Conservation (phyloP, 1,284 basidiomycete species). For the Microbotryum violaceum region DNA sequence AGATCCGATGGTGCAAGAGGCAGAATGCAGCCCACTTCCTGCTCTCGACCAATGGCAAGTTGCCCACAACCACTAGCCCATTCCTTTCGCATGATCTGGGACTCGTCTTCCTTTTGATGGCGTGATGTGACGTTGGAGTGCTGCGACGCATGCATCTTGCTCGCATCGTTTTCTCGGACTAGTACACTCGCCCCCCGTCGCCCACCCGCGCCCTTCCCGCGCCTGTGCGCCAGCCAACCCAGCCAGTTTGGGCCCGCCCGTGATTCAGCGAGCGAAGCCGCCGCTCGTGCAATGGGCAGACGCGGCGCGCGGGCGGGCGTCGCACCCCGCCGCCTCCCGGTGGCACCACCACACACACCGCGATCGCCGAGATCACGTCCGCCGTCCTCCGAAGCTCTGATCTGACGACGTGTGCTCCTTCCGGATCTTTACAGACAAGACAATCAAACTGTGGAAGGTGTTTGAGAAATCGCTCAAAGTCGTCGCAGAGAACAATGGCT, state of each 20-base stretch:
- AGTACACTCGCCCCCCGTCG: too few species aligned
- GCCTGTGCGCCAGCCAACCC: too few species aligned
- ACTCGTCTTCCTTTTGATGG: background rate
- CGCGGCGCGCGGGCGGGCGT: too few species aligned
- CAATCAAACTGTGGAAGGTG: slow-evolving; percentile 99
- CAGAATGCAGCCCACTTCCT: slow-evolving; percentile 97
- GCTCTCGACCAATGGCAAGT: slow-evolving; percentile 86
- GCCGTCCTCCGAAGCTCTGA: background rate
- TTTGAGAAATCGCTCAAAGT: slow-evolving; percentile 96
- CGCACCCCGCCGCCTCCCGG: too few species aligned
- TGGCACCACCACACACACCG: too few species aligned
- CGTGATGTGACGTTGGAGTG: background rate
- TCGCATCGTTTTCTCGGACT: too few species aligned
- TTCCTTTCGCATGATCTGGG: background rate
- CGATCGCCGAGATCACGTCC: too few species aligned
- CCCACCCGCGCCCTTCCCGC: too few species aligned
- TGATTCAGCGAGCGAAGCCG: too few species aligned
- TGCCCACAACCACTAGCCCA: background rate
- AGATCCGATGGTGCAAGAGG: slow-evolving; percentile 99
- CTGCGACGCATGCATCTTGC: background rate
- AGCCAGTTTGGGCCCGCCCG: too few species aligned
- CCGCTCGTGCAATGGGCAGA: too few species aligned
- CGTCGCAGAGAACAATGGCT: slow-evolving; percentile 84
- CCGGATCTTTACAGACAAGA: slow-evolving; percentile 69
- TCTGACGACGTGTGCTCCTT: background rate